These are phyloP conservation scores for Chalaropsis thielavioides DNA, from an alignment of 2,329 filamentous ascomycete genomes.

Conservation along the genomic window DNA sequence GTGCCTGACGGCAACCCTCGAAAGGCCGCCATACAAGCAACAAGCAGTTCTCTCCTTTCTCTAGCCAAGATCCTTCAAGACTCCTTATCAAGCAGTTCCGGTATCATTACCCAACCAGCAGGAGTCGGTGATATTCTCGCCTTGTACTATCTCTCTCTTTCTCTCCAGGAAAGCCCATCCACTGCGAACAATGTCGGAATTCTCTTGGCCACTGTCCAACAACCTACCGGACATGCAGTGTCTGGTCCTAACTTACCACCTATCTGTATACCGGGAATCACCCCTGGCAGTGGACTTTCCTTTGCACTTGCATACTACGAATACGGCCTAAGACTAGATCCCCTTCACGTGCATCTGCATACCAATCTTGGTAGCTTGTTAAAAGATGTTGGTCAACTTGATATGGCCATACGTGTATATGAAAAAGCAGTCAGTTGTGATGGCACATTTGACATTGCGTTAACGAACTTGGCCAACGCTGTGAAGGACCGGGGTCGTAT, in stretches of 20 bases:
- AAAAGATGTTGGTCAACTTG: slow-evolving; percentile 89
- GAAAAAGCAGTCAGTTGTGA: slow-evolving; percentile 87
- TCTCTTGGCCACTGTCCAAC: slow-evolving; percentile 84
- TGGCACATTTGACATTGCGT: slow-evolving; percentile 86
- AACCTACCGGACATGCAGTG: slow-evolving; percentile 28
- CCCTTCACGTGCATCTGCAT: slow-evolving; percentile 85
- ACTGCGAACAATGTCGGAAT: slow-evolving; percentile 98
- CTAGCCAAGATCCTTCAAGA: slow-evolving; percentile 97
- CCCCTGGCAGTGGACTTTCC: slow-evolving; percentile 72
- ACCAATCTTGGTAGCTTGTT: slow-evolving; percentile 90
- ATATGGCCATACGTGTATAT: slow-evolving; percentile 91
- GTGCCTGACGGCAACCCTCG: slow-evolving; percentile 56
- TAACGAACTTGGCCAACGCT: slow-evolving; percentile 92
- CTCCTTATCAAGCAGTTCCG: slow-evolving; percentile 63
- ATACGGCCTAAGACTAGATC: slow-evolving; percentile 76
- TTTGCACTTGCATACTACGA: slow-evolving; percentile 89
- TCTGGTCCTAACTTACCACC: slow-evolving; percentile 10
- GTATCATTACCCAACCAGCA: slow-evolving; percentile 41
- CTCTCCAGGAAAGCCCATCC: slow-evolving; percentile 86
- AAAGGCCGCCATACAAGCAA: slow-evolving; percentile 76
- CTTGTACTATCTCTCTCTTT: slow-evolving; percentile 88
- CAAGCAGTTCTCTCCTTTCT: slow-evolving; percentile 87
- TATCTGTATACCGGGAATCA: slow-evolving; percentile 55
- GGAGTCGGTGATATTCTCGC: slow-evolving; percentile 86
- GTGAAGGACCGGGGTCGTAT: slow-evolving; percentile 93